Percentiles rank a stretch among this genome's conserved stretches.
Conservation (phyloP, 495 filamentous ascomycete genomes). For the Trichoderma erinaceum region DNA sequence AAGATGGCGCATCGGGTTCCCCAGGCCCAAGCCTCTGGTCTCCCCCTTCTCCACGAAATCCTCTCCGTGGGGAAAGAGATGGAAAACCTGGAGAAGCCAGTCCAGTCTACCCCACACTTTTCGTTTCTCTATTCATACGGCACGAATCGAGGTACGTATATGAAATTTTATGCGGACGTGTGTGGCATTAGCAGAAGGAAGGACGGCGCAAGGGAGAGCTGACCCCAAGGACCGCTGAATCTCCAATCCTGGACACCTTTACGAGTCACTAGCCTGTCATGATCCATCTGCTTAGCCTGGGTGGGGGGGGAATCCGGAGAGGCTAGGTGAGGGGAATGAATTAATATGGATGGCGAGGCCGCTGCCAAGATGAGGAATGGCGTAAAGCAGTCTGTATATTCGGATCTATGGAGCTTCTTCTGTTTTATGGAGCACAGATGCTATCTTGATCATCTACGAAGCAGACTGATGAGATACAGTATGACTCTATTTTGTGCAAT, state of each 20-base stretch:
- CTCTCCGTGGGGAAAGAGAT: slow-evolving; percentile 4
- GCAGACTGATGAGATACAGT: background rate
- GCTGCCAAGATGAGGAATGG: background rate
- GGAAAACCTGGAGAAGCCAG: background rate
- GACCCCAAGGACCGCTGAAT: background rate
- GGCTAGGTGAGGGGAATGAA: background rate
- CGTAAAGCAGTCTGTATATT: background rate
- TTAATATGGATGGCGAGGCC: background rate
- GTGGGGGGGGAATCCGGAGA: background rate
- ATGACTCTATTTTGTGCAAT: background rate
- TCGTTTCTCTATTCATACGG: background rate
- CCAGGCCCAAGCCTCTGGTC: background rate
- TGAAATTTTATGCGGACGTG: background rate
- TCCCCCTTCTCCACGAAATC: slow-evolving; percentile 6
- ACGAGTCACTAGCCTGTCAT: background rate
- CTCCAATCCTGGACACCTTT: background rate
- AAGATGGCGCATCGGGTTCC: background rate
- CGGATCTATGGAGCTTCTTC: background rate
- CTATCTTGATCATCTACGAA: background rate
- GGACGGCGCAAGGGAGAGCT: background rate
- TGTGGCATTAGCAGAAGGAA: background rate
- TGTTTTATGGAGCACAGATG: background rate
- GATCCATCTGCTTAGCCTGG: background rate
- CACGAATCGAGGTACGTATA: background rate
- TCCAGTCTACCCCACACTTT: background rate